phyloP scores from a whole-genome alignment of 805 yeast genomes.

The Starmerella apicola region DNA sequence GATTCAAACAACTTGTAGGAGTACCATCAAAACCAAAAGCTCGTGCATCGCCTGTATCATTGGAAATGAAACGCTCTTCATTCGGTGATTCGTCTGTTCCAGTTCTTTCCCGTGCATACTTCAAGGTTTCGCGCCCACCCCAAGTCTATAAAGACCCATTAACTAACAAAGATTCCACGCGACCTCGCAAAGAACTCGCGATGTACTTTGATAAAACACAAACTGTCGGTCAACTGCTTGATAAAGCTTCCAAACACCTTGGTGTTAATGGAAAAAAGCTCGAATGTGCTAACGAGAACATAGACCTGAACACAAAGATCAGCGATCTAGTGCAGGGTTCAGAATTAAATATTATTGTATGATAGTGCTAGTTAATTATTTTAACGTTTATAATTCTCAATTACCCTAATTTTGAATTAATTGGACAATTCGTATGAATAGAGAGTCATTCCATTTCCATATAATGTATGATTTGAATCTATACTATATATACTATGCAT shows the following conservation, averaged over 20 bases:
- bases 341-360: too few species aligned
- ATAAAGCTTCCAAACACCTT: constrained; percentile 20
- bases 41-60: constrained; percentile 3
- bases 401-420: too few species aligned
- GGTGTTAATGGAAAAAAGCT: constrained; percentile 11
- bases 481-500: too few species aligned
- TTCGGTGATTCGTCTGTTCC: constrained; percentile 29
- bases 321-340: not conserved
- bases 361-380: too few species aligned
- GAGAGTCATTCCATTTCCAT: too few species aligned
- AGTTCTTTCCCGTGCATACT: constrained; percentile 26
- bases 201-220: constrained; percentile 19
- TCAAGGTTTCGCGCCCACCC: constrained; percentile 22
- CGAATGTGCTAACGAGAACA: not conserved
- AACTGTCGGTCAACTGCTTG: constrained; percentile 23
- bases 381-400: too few species aligned
- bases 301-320: not conserved
- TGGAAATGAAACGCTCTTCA: constrained; percentile 21
- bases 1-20: constrained; percentile 11
- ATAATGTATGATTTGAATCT: too few species aligned
- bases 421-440: too few species aligned
- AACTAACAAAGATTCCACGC: constrained; percentile 10
- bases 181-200: constrained; percentile 21
- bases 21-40: constrained; percentile 1
- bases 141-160: constrained; percentile 17